Evolutionary conservation across 2,329 filamentous ascomycete species (phyloP), one percentile per base, ranked within the genome.

Genomic region (Colletotrichum lentis): DNA sequence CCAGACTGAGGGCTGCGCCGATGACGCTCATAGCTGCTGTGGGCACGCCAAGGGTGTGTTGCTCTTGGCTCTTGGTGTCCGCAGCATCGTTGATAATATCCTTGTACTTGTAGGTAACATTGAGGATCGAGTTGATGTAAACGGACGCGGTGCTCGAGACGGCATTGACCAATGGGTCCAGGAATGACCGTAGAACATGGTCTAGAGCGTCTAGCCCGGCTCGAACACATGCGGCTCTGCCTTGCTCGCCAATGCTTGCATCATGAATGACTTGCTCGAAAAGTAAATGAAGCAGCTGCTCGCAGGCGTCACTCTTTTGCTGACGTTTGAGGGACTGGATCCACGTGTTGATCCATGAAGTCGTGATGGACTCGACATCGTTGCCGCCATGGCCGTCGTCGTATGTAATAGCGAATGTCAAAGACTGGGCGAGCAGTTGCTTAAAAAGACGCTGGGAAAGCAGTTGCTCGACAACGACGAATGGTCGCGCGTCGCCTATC

Each of bases 381-480:
- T 60, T 57, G 18, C 55, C 37, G 35, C 64, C 64, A n/a, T 27
- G 47, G 85, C 47, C 84, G 50, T 85, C 82, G 8, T 82, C 77
- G 3, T 82, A 82, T 69, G 85, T 81, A 72, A 84, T 82, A 37
- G 85, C 76, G 58, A 81, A 70, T 14, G 81, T 82, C 50, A 89
- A 80, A 16, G 90, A 89, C 70, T 89, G 87, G 10, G 81, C 78
- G 14, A 94, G 83, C 7, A 92, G 76, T n/a, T 80, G 79, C 41
- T 84, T 84, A 73, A 92, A 88, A 3, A 86, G 84, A 8, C 90
- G 89, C 70, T 91, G 94, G 67, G 86, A 87, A 73, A 96, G 92
- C 50, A 97, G 87, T 71, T 94, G 87, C 75, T 97, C 94, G n/a
- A 93, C 88, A 55, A 98, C 88, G 41, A 90, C 88, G 49, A 90